These are phyloP conservation scores for Clarireedia paspali DNA, from an alignment of 2,329 filamentous ascomycete species.

Conservation along the genomic window DNA sequence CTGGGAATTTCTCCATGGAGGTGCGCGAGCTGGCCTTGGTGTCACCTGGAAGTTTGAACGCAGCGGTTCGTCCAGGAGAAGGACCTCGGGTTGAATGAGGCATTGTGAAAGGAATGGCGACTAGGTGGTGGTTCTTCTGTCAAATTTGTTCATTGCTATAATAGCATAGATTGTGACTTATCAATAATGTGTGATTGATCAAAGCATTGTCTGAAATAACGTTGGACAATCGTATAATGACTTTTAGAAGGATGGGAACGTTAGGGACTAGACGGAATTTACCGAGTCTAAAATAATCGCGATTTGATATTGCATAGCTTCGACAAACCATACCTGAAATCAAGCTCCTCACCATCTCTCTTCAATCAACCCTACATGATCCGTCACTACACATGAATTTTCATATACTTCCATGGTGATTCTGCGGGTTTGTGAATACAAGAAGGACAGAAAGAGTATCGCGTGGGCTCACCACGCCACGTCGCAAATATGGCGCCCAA, in stretches of 20 bases:
- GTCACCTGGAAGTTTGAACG: constrained; percentile 26
- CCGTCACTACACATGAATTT: neutral
- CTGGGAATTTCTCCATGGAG: constrained; percentile 51
- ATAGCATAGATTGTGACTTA: neutral
- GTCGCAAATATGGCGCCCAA: constrained; percentile 55
- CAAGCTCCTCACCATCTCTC: neutral
- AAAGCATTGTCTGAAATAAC: no score
- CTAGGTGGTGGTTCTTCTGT: neutral
- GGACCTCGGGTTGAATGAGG: constrained; percentile 36
- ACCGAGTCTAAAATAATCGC: constrained; percentile 18
- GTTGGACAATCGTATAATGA: no score
- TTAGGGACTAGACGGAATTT: constrained; percentile 5
- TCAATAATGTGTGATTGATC: no score
- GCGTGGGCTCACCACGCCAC: constrained; percentile 18
- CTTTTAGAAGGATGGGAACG: no score
- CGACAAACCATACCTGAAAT: neutral
- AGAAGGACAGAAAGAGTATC: neutral
- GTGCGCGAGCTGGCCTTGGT: constrained; percentile 19
- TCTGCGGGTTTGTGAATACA: no score
- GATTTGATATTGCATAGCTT: constrained; percentile 15
- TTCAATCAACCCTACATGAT: neutral
- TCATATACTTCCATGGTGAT: no score
- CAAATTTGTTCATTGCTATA: neutral
- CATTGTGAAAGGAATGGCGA: constrained; percentile 24
- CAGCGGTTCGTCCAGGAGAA: constrained; percentile 29